A percentile compares a stretch with the other conserved stretches of the same genome.
These are phyloP conservation scores for Theileria parva DNA, from an alignment of 169 alveolate genomes.

Conservation along the genomic window DNA sequence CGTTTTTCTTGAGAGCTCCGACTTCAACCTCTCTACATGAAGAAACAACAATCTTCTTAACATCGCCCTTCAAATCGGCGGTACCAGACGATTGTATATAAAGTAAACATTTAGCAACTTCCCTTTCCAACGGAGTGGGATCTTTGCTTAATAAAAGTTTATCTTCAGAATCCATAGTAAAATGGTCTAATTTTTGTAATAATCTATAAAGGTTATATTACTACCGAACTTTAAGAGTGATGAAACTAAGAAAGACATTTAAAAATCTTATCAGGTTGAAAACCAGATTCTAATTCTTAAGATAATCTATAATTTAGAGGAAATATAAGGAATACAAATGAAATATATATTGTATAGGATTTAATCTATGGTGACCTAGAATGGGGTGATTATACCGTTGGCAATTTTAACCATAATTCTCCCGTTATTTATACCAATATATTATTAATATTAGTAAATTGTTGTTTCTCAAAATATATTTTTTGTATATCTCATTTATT, in stretches of 20 bases:
- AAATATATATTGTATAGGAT: not conserved
- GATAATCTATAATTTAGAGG: not conserved
- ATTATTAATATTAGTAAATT: too few relatives aligned
- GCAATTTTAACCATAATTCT: not conserved
- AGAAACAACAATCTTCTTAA: constrained; percentile 77
- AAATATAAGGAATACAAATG: not conserved
- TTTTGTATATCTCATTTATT: too few relatives aligned
- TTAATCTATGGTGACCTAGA: constrained; percentile 15
- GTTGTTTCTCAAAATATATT: too few relatives aligned
- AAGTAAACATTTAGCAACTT: constrained; percentile 81
- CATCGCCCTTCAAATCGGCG: constrained; percentile 83
- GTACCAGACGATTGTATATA: constrained; percentile 82
- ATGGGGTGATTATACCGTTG: constrained; percentile 23
- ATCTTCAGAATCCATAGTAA: constrained; percentile 46
- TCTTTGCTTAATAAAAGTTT: constrained; percentile 54
- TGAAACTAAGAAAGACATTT: not conserved
- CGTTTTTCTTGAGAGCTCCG: constrained; percentile 83
- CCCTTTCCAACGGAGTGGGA: constrained; percentile 79
- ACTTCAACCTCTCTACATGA: constrained; percentile 81
- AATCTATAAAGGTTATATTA: not conserved
- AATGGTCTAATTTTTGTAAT: not conserved
- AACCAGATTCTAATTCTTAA: not conserved
- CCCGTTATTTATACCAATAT: not conserved
- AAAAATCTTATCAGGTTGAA: not conserved
- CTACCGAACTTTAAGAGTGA: not conserved